These are phyloP conservation scores for Colletotrichum orchidophilum DNA, from an alignment of 2,329 filamentous ascomycete species.

Conservation along the genomic window DNA sequence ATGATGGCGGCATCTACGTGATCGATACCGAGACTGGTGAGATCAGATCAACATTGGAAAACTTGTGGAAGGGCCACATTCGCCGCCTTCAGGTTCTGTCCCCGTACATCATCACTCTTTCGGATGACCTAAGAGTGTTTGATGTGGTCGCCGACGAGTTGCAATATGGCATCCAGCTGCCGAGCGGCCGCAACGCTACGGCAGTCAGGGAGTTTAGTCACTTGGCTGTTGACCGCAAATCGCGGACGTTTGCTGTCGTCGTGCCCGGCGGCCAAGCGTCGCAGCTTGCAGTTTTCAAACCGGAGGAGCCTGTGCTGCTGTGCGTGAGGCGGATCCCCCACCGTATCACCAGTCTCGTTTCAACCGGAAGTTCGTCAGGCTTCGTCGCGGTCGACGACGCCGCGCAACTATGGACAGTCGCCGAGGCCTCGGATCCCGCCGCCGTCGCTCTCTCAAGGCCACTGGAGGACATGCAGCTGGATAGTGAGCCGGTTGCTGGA, in stretches of 20 bases:
- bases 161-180: conserved; percentile 71
- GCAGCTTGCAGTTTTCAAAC: conserved; percentile 73
- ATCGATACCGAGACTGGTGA: conserved; percentile 77
- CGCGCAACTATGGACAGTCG: conserved; percentile 74
- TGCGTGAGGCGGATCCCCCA: conserved; percentile 65
- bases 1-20: conserved; percentile 74
- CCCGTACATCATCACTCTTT: conserved; percentile 79
- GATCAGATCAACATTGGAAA: conserved; percentile 73
- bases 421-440: conserved; percentile 66
- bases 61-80: conserved; percentile 72
- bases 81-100: conserved; percentile 77
- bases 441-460: conserved; percentile 63
- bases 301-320: conserved; percentile 66
- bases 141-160: conserved; percentile 84
- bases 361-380: conserved; percentile 71
- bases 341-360: conserved; percentile 73
- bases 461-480: conserved; percentile 62
- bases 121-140: conserved; percentile 79
- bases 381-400: conserved; percentile 81
- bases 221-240: conserved; percentile 75
- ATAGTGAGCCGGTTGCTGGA: conserved; percentile 36
- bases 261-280: conserved; percentile 58
- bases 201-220: conserved; percentile 59
- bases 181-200: conserved; percentile 46
- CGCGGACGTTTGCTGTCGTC: conserved; percentile 73